A percentile compares a stretch with the other conserved stretches of the same genome.
Evolutionary conservation across 768 basidiomycete genomes (phyloP).

Genomic region (Tricholoma flavovirens): DNA sequence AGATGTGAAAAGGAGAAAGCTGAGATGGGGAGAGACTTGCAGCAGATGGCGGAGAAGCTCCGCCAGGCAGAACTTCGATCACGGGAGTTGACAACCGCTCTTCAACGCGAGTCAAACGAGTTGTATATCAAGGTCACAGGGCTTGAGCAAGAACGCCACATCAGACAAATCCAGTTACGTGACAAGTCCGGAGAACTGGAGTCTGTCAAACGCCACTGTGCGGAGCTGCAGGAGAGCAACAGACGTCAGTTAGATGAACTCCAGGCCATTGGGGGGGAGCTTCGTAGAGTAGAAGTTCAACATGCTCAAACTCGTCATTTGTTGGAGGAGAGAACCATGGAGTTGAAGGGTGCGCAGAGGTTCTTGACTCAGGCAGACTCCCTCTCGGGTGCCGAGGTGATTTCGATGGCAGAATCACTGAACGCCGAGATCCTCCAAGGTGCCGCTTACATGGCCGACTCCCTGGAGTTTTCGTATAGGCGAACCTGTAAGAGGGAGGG

Average conservation of each 20-base stretch:
- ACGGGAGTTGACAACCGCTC: slow-evolving; percentile 2
- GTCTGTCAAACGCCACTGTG: background rate
- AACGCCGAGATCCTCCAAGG: slow-evolving; percentile 17
- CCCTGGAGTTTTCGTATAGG: slow-evolving; percentile 1
- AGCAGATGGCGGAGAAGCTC: slow-evolving; percentile 1
- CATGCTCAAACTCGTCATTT: slow-evolving; percentile 14
- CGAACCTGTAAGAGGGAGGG: no score
- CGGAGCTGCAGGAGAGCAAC: background rate
- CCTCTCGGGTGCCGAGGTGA: slow-evolving; percentile 39
- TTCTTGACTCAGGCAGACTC: slow-evolving; percentile 40
- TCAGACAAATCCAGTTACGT: background rate
- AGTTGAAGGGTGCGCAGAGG: slow-evolving; percentile 36
- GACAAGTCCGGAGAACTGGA: background rate
- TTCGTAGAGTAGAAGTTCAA: slow-evolving; percentile 16
- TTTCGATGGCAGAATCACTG: slow-evolving; percentile 15
- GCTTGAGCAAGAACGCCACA: background rate
- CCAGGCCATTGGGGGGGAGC: slow-evolving; percentile 3
- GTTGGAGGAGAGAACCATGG: slow-evolving; percentile 27
- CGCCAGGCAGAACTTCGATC: background rate
- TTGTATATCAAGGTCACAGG: background rate
- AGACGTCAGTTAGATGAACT: background rate
- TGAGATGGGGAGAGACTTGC: background rate
- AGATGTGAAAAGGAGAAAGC: slow-evolving; percentile 9
- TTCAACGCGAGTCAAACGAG: background rate
- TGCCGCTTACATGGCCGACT: slow-evolving; percentile 16